A percentile compares a stretch with the other conserved stretches of the same genome.
Conservation (phyloP, 1,139 yeast species). For the Kodamaea arcana region DNA sequence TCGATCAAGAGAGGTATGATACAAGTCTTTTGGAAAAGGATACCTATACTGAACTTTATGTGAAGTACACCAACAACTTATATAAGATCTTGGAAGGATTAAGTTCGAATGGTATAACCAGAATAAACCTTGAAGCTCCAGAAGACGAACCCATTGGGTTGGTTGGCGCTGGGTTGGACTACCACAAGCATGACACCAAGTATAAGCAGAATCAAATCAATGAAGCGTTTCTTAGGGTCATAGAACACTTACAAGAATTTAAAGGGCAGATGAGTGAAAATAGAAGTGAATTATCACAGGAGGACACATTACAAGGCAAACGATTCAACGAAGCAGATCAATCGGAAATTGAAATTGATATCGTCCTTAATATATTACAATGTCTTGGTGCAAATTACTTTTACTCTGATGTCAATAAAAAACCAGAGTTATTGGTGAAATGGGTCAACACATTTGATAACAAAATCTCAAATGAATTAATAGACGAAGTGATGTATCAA, state of each 20-base stretch:
- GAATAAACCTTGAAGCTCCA: conserved; percentile 19
- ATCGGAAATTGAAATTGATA: conserved; percentile 27
- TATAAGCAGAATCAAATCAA: conserved; percentile 17
- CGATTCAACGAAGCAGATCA: conserved; percentile 13
- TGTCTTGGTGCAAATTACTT: conserved; percentile 56
- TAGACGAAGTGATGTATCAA: conserved; percentile 41
- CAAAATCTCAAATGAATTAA: conserved; percentile 50
- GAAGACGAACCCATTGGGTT: conserved; percentile 33
- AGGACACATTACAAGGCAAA: no score
- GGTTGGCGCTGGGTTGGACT: conserved; percentile 14
- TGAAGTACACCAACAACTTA: conserved; percentile 27
- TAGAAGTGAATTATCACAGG: conserved; percentile 15
- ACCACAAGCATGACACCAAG: no score
- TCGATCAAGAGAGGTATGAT: conserved; percentile 24
- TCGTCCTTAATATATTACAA: conserved; percentile 48
- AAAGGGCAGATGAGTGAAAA: conserved; percentile 12
- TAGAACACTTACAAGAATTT: conserved; percentile 22
- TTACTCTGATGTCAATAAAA: conserved; percentile 34
- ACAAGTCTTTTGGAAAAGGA: conserved; percentile 18
- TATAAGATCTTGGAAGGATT: conserved; percentile 34
- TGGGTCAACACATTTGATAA: conserved; percentile 71
- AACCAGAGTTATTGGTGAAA: conserved; percentile 43
- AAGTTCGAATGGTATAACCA: conserved; percentile 16
- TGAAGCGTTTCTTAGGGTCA: conserved; percentile 24
- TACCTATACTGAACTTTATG: conserved; percentile 20